These are phyloP conservation scores for Colletotrichum graminicola DNA, from an alignment of 2,329 filamentous ascomycete genomes.

Conservation along the genomic window DNA sequence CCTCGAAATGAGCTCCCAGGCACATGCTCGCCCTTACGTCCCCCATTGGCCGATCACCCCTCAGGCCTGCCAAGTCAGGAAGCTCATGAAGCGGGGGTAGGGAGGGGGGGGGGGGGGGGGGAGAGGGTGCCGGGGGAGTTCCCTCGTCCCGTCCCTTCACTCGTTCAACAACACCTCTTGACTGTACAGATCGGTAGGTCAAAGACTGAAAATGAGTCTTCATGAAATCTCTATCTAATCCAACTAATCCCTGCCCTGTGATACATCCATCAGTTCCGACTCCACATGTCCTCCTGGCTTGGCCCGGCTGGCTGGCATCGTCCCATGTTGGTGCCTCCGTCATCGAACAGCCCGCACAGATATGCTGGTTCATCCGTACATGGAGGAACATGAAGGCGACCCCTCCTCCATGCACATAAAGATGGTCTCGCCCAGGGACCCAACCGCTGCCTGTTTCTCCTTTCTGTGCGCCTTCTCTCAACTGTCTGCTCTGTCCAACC, in stretches of 20 bases:
- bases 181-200: not conserved
- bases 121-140: not conserved
- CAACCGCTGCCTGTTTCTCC: not conserved
- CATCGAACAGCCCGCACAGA: slow-evolving; percentile 5
- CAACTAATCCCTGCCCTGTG: not conserved
- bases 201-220: not conserved
- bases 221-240: too few relatives aligned
- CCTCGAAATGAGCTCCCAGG: slow-evolving; percentile 2
- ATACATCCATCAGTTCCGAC: not conserved
- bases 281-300: slow-evolving; percentile 6
- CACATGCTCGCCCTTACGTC: slow-evolving; percentile 25
- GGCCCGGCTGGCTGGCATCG: slow-evolving; percentile 23
- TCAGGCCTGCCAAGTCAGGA: slow-evolving; percentile 28
- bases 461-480: not conserved
- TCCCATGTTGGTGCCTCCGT: slow-evolving; percentile 6
- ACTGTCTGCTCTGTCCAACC: not conserved
- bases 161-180: not conserved
- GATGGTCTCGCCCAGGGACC: not conserved
- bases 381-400: slow-evolving; percentile 2
- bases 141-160: not conserved
- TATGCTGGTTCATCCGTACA: not conserved
- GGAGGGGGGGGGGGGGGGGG: too few relatives aligned
- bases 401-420: slow-evolving; percentile 20
- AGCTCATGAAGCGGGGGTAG: slow-evolving; percentile 25
- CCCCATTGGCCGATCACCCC: slow-evolving; percentile 22